A percentile compares a stretch with the other conserved stretches of the same genome.
phyloP scores from a whole-genome alignment of 2,329 filamentous ascomycete genomes.

The Daldinia sp. region DNA sequence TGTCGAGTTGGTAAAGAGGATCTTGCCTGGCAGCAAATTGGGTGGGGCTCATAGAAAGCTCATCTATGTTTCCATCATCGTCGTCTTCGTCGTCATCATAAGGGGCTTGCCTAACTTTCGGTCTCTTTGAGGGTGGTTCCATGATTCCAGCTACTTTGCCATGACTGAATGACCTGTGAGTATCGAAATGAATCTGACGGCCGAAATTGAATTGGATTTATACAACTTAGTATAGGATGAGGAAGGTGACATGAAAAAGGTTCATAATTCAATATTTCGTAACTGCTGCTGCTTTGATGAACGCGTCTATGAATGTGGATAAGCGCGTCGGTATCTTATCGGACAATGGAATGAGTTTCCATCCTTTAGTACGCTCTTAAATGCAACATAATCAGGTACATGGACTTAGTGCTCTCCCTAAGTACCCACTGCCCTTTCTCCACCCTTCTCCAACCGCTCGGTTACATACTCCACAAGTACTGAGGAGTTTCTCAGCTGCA shows the following conservation, averaged over 20 bases:
- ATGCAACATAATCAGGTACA: not conserved
- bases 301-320: slow-evolving; percentile 33
- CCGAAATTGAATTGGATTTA: not conserved
- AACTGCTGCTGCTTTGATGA: slow-evolving; percentile 23
- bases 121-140: slow-evolving; percentile 71
- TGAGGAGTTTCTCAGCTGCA: slow-evolving; percentile 5
- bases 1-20: slow-evolving; percentile 68
- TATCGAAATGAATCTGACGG: not conserved
- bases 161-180: slow-evolving; percentile 14
- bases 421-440: slow-evolving; percentile 5
- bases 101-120: slow-evolving; percentile 63
- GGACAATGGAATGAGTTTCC: not conserved
- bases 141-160: slow-evolving; percentile 53
- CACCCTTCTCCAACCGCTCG: no score
- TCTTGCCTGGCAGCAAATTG: slow-evolving; percentile 63
- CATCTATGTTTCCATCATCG: slow-evolving; percentile 58
- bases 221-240: not conserved
- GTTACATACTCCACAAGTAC: not conserved
- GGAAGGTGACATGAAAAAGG: slow-evolving; percentile 3
- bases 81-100: slow-evolving; percentile 54
- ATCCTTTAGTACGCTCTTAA: not conserved
- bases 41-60: slow-evolving; percentile 61
- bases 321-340: slow-evolving; percentile 37
- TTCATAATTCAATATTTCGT: not conserved
- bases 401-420: not conserved